These are phyloP conservation scores for Nectriaceae sp. DNA, from an alignment of 2,329 filamentous ascomycete genomes.

Conservation along the genomic window DNA sequence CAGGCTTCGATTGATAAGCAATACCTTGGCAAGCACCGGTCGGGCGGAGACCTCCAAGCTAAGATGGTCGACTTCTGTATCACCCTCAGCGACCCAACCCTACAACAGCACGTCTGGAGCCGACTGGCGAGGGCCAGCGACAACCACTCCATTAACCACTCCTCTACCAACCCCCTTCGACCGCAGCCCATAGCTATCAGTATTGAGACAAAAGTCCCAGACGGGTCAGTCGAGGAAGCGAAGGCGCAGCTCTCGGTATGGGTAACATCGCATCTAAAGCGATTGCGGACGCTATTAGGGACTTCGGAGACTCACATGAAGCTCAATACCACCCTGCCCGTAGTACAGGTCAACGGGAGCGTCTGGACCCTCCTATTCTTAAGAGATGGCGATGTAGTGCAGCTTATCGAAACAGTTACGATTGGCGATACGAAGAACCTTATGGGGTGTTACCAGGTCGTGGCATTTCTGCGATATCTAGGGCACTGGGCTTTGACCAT, in stretches of 20 bases:
- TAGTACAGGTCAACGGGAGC: background rate
- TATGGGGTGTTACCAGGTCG: constrained; percentile 8
- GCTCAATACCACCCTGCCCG: constrained; percentile 5
- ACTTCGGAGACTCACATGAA: background rate
- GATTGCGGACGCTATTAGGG: constrained; percentile 1
- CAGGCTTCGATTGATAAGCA: constrained; percentile 4
- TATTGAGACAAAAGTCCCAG: constrained; percentile 11
- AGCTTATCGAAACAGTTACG: constrained; percentile 3
- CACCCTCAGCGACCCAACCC: background rate
- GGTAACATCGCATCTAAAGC: constrained; percentile 5
- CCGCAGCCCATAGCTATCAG: constrained; percentile 8
- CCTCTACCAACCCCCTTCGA: constrained; percentile 3
- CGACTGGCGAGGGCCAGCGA: background rate
- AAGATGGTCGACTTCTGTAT: constrained; percentile 9
- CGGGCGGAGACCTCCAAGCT: background rate
- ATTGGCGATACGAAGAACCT: constrained; percentile 5
- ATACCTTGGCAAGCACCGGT: background rate
- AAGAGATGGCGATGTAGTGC: constrained; percentile 1
- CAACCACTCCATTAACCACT: constrained; percentile 9
- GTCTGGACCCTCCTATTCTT: constrained; percentile 1
- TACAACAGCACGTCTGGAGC: background rate
- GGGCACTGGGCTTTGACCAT: constrained; percentile 4
- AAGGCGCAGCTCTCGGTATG: constrained; percentile 9
- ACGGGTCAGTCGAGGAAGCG: constrained; percentile 5
- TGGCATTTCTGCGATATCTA: constrained; percentile 3